phyloP scores from a whole-genome alignment of 768 basidiomycete species.

The Naganishia vishniacii region DNA sequence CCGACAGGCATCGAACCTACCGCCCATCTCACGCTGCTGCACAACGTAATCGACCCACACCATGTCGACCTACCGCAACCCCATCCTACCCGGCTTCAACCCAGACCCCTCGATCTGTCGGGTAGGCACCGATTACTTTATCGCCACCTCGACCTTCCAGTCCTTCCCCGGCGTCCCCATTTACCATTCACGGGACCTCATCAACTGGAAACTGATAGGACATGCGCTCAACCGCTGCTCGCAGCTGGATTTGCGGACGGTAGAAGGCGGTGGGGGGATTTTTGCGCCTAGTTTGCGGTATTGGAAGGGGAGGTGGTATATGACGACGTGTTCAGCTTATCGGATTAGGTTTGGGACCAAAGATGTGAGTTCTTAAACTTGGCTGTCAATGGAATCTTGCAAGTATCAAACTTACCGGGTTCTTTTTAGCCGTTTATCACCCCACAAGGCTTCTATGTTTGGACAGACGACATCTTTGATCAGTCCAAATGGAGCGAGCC shows the following conservation, averaged over 20 bases:
- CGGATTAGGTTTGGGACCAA: constrained; percentile 21
- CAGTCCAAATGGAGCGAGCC: constrained; percentile 34
- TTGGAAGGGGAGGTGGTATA: constrained; percentile 33
- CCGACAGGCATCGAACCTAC: too few relatives aligned
- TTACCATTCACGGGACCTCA: constrained; percentile 36
- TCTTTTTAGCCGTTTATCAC: constrained; percentile 17
- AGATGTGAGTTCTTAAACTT: constrained; percentile 4
- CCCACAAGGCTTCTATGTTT: constrained; percentile 33
- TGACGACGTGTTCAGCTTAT: constrained; percentile 27
- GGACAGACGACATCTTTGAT: constrained; percentile 35
- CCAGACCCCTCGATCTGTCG: constrained; percentile 37
- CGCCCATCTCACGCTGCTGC: too few relatives aligned
- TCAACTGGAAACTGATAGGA: constrained; percentile 36
- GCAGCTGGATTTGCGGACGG: constrained; percentile 29
- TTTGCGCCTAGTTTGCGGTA: constrained; percentile 36
- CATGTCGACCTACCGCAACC: constrained; percentile 29
- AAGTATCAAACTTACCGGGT: neutral
- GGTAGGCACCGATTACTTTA: constrained; percentile 33
- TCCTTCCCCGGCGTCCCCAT: constrained; percentile 41
- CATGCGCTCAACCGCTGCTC: constrained; percentile 27
- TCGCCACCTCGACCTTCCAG: constrained; percentile 40
- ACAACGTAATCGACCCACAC: too few relatives aligned
- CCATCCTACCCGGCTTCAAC: constrained; percentile 43
- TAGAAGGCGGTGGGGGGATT: constrained; percentile 29
- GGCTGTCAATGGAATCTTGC: neutral